phyloP scores from a whole-genome alignment of 1,284 basidiomycete species.

The Trametes hirsuta region DNA sequence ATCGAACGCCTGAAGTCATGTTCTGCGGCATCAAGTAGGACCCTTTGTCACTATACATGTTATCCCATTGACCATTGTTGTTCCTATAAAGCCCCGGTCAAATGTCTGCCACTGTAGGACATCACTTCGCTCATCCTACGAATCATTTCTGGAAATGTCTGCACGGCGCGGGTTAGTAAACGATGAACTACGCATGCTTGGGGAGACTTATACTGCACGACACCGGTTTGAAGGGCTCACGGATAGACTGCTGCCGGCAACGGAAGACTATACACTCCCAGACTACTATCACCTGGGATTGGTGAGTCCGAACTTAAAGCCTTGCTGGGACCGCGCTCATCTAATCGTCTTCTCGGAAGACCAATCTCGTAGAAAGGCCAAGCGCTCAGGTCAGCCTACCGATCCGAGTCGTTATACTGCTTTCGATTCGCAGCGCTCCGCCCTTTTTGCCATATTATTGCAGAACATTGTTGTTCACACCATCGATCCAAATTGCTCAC shows the following conservation, averaged over 20 bases:
- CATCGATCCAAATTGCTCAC: background rate
- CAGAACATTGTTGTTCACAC: background rate
- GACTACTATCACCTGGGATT: slow-evolving; percentile 30
- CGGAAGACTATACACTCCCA: slow-evolving; percentile 32
- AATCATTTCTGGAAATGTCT: slow-evolving; percentile 73
- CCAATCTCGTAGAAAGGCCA: slow-evolving; percentile 34
- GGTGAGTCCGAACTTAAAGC: slow-evolving; percentile 17
- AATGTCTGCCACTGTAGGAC: slow-evolving; percentile 61
- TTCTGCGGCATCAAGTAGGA: slow-evolving; percentile 39
- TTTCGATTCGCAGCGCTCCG: too few relatives aligned
- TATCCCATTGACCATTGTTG: background rate
- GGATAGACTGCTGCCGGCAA: slow-evolving; percentile 24
- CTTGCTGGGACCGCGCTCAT: background rate
- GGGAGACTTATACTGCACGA: background rate
- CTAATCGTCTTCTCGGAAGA: slow-evolving; percentile 19
- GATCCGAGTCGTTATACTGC: background rate
- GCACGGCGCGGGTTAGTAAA: slow-evolving; percentile 49
- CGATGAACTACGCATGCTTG: background rate
- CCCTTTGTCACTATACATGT: background rate
- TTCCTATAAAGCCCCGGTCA: slow-evolving; percentile 52
- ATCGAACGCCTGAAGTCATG: slow-evolving; percentile 25
- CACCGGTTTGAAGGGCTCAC: slow-evolving; percentile 22
- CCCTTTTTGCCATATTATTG: too few relatives aligned
- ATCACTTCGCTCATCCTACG: slow-evolving; percentile 73
- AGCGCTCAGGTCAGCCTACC: slow-evolving; percentile 28